phyloP scores from a whole-genome alignment of 306 rosid genomes.

The Psophocarpus tetragonolobus region DNA sequence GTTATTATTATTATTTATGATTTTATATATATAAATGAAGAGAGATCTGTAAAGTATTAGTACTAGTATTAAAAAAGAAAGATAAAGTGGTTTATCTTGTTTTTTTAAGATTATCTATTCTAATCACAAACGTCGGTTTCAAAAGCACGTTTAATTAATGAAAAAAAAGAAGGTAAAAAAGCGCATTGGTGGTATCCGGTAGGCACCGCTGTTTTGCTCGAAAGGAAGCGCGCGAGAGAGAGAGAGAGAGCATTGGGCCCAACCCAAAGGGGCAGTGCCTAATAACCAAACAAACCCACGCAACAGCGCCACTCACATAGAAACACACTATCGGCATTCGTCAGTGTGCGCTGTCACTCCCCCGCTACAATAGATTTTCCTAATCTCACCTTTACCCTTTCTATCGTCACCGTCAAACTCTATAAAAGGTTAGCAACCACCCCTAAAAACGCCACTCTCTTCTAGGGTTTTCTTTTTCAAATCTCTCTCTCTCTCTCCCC shows the following conservation, averaged over 20 bases:
- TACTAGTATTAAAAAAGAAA: neutral
- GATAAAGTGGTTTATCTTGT: neutral
- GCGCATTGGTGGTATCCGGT: neutral
- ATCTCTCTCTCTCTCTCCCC: neutral
- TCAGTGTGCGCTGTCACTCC: constrained; percentile 4
- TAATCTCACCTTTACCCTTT: neutral
- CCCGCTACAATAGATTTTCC: neutral
- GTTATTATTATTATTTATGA: no score
- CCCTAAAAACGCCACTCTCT: no score
- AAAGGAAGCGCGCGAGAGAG: no score
- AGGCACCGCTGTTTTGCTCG: neutral
- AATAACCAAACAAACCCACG: neutral
- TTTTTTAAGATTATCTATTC: neutral
- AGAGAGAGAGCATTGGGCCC: no score
- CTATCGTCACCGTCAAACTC: neutral
- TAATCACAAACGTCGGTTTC: neutral
- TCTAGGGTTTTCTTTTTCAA: neutral
- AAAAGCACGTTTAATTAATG: neutral
- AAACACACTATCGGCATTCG: neutral
- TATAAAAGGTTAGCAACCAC: neutral
- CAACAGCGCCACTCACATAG: no score
- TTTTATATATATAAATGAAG: neutral
- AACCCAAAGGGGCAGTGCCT: neutral
- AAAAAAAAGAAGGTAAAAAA: neutral
- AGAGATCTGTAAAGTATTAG: neutral